phyloP scores from a whole-genome alignment of 148 eudicot species.

The Rhododendron griersonianum region DNA sequence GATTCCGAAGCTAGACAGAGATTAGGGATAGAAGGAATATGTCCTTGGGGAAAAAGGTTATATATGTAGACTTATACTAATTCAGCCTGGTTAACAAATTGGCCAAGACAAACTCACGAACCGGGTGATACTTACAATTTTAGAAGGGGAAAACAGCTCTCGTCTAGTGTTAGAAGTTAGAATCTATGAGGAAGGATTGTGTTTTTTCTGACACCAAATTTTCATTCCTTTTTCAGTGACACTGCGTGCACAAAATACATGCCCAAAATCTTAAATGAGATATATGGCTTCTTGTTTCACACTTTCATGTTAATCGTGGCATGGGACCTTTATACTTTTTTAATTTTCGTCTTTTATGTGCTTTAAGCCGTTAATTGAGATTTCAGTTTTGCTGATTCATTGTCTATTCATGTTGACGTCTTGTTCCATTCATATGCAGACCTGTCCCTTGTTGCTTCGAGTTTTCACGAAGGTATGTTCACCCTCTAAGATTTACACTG shows the following conservation, averaged over 20 bases:
- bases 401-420: neutral
- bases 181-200: neutral
- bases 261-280: neutral
- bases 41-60: neutral
- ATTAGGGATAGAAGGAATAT: neutral
- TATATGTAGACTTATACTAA: too few relatives aligned
- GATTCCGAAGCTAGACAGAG: neutral
- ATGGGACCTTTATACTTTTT: neutral
- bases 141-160: neutral
- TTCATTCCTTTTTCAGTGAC: neutral
- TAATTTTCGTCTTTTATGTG: neutral
- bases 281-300: neutral
- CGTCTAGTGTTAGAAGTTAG: neutral
- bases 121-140: neutral
- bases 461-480: constrained; percentile 46
- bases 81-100: neutral
- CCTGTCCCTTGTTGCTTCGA: constrained; percentile 50
- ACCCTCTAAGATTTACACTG: too few relatives aligned
- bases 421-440: constrained; percentile 28
- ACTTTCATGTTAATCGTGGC: neutral
- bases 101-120: neutral
- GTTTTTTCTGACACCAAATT: neutral
- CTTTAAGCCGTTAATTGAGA: neutral
- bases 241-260: too few relatives aligned
- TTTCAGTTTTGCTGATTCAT: neutral